phyloP scores from a whole-genome alignment of 129 eudicot species.

The Arctium lappa region DNA sequence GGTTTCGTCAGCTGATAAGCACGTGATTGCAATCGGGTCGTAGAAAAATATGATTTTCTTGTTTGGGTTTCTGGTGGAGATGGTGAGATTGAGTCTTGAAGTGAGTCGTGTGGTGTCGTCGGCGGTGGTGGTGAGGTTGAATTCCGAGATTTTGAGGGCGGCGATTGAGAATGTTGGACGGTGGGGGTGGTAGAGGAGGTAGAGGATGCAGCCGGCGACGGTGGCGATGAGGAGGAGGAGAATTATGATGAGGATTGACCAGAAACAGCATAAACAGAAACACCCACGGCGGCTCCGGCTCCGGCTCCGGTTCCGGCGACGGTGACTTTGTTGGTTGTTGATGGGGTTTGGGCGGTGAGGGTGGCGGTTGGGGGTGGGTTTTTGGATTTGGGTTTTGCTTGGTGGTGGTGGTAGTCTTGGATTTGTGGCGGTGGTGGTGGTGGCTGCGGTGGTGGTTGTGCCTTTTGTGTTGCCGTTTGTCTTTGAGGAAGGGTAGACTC shows the following conservation, averaged over 20 bases:
- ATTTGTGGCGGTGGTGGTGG: constrained; percentile 33
- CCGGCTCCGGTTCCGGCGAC: constrained; percentile 19
- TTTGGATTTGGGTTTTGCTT: constrained; percentile 20
- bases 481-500: constrained; percentile 78
- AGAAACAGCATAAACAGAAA: constrained; percentile 69
- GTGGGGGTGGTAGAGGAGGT: constrained; percentile 84
- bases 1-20: constrained; percentile 26
- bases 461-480: constrained; percentile 39
- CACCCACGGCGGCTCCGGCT: constrained; percentile 57
- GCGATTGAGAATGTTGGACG: constrained; percentile 74
- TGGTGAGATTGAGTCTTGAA: constrained; percentile 61
- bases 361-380: constrained; percentile 25
- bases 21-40: constrained; percentile 45
- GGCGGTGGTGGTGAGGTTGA: constrained; percentile 63
- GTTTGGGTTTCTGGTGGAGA: constrained; percentile 79
- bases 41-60: constrained; percentile 42
- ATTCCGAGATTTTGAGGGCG: constrained; percentile 49
- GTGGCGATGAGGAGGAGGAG: constrained; percentile 57
- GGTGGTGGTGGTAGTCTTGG: constrained; percentile 30
- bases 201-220: constrained; percentile 60
- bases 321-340: constrained; percentile 36
- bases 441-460: constrained; percentile 2
- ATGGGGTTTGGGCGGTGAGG: constrained; percentile 51
- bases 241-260: constrained; percentile 50
- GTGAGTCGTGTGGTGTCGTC: constrained; percentile 69